These are phyloP conservation scores for Alternaria atra DNA, from an alignment of 2,329 filamentous ascomycete genomes.

Conservation along the genomic window DNA sequence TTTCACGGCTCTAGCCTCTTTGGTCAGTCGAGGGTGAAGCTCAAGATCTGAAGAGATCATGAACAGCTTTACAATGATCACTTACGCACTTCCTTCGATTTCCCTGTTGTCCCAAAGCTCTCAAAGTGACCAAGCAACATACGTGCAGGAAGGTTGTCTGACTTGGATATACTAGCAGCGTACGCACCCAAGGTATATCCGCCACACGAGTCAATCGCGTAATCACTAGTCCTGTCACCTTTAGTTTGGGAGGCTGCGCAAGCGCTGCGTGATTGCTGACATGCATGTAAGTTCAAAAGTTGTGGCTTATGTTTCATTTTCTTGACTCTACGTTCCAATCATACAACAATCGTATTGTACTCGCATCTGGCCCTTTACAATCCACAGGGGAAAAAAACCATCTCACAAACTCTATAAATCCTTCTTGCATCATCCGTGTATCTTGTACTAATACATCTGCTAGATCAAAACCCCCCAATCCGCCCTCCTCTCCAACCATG, in stretches of 20 bases:
- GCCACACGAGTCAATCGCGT: not conserved
- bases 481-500: constrained; percentile 75
- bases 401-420: too few species aligned
- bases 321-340: not conserved
- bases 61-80: not conserved
- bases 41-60: not conserved
- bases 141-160: not conserved
- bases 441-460: not conserved
- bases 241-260: not conserved
- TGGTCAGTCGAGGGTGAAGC: not conserved
- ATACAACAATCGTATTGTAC: not conserved
- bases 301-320: too few species aligned
- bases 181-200: not conserved
- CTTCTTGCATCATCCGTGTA: not conserved
- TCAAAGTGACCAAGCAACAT: not conserved
- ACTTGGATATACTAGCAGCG: not conserved
- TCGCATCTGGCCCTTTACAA: not conserved
- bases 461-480: constrained; percentile 76
- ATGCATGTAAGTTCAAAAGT: not conserved
- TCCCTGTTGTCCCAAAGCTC: not conserved
- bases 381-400: too few species aligned
- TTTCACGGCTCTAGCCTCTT: not conserved
- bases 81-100: not conserved
- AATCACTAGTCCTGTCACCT: not conserved
- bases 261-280: not conserved